Conservation (phyloP, 2,329 filamentous ascomycete genomes). For the Calcarisporium arbuscula region DNA sequence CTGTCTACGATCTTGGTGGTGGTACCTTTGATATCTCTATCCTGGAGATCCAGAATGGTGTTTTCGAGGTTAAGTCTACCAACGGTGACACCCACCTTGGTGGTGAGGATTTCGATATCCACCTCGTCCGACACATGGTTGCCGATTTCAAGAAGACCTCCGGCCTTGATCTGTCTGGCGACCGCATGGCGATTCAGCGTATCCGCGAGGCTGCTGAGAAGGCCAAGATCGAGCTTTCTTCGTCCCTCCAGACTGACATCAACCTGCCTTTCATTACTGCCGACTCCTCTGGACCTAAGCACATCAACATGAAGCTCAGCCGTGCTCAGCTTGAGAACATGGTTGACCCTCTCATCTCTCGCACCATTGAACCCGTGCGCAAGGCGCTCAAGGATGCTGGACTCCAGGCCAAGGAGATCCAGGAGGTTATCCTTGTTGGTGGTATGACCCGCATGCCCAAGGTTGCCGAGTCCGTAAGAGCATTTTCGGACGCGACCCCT, state of each 20-base stretch:
- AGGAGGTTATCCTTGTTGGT: slow-evolving; percentile 96
- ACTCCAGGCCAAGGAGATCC: slow-evolving; percentile 86
- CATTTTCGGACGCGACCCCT: slow-evolving; percentile 91
- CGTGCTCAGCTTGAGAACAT: slow-evolving; percentile 89
- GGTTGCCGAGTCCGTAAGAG: slow-evolving; percentile 93
- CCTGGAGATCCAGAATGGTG: slow-evolving; percentile 93
- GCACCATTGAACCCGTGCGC: slow-evolving; percentile 85
- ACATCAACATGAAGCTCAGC: slow-evolving; percentile 94
- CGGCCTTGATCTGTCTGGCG: slow-evolving; percentile 78
- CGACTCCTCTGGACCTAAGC: slow-evolving; percentile 90
- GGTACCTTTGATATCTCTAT: slow-evolving; percentile 99
- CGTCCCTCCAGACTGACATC: slow-evolving; percentile 91
- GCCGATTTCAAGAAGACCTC: slow-evolving; percentile 96
- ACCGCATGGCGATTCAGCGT: slow-evolving; percentile 98
- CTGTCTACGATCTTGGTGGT: slow-evolving; percentile 96
- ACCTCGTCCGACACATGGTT: slow-evolving; percentile 87
- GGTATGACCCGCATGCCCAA: slow-evolving; percentile 99
- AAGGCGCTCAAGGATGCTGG: slow-evolving; percentile 96
- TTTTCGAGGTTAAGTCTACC: slow-evolving; percentile 98
- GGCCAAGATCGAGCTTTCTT: slow-evolving; percentile 98
- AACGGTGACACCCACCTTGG: slow-evolving; percentile 98
- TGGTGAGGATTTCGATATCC: slow-evolving; percentile 97
- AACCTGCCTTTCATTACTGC: slow-evolving; percentile 98
- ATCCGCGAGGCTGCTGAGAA: slow-evolving; percentile 98
- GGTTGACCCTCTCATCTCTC: slow-evolving; percentile 80